Percentiles rank a stretch among this genome's conserved stretches.
phyloP scores from a whole-genome alignment of 495 filamentous ascomycete genomes.

The Penicillium robsamsonii region DNA sequence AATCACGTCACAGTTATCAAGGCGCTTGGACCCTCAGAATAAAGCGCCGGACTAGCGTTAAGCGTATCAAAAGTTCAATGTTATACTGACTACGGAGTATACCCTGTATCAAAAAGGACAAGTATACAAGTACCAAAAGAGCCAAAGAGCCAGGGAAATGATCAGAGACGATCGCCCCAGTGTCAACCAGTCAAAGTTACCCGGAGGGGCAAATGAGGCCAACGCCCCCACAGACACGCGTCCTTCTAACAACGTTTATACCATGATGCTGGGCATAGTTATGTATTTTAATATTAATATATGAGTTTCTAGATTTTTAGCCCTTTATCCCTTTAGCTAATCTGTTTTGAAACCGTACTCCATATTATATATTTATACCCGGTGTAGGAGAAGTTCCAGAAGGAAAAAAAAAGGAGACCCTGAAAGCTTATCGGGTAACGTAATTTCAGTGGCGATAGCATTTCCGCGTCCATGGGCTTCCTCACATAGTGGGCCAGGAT shows the following conservation, averaged over 20 bases:
- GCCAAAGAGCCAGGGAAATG: slow-evolving; percentile 19
- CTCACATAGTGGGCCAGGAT: slow-evolving; percentile 26
- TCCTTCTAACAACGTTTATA: slow-evolving; percentile 10
- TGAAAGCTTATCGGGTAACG: slow-evolving; percentile 18
- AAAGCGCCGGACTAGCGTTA: neutral
- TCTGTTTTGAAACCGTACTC: neutral
- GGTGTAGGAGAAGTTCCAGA: neutral
- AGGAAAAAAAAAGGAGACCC: slow-evolving; percentile 1
- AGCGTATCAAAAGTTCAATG: neutral
- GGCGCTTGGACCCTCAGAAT: slow-evolving; percentile 4
- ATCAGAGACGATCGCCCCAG: slow-evolving; percentile 28
- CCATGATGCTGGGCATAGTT: slow-evolving; percentile 1
- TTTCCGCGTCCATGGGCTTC: slow-evolving; percentile 17
- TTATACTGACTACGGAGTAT: neutral
- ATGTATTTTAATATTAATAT: neutral
- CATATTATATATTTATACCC: neutral
- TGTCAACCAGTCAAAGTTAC: slow-evolving; percentile 20
- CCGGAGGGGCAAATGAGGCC: slow-evolving; percentile 18
- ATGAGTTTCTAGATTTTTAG: neutral
- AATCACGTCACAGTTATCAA: slow-evolving; percentile 11
- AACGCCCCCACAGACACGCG: slow-evolving; percentile 27
- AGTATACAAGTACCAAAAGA: neutral
- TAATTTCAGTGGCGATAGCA: slow-evolving; percentile 9
- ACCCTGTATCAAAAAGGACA: neutral
- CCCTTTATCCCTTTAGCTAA: neutral